Base-by-base conservation (phyloP, 495 filamentous ascomycete genomes). In the Bryoglossum gracile region DNA sequence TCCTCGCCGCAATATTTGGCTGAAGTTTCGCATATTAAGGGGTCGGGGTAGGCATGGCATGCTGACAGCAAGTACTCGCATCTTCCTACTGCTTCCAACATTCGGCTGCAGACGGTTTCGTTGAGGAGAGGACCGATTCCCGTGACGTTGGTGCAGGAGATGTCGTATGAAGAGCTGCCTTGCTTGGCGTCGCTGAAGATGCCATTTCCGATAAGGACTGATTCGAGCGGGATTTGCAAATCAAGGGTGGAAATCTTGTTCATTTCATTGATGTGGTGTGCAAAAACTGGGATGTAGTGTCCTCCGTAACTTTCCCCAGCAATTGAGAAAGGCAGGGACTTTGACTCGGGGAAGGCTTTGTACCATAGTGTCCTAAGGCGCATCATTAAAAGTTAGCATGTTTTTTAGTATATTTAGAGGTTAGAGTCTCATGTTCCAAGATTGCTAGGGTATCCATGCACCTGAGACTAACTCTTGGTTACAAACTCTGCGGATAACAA, bases 221-320 rank as follows among this genome's bases (percentile, higher is more conserved):
- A 85, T 67, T 85, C 76, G 21, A 86, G 72, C 61, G 84, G 85
- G 71, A 86, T 85, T 83, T 86, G 51, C 72, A 73, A 67, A 82
- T 84, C 76, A 82, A 81, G 73, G 82, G 81, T 36, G 74, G 75
- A 30, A 84, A 72, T 32, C 33, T 30, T 45, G 41, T 51, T 51
- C 49, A 51, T 51, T 25, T 51, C 40, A 28, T 46, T 51, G 50
- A 86, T 86, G 67, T 87, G 82, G 1, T 76, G 73, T 34, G 81
- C 73, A 53, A 86, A 85, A 19, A 82, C 78, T 3, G 83, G 83
- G 48, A 85, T 83, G 61, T 86, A 87, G 64, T 86, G 83, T 33
- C 83, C 83, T 55, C 77, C 83, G 54, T 86, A 87, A 9, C 82
- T 85, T 62, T 87, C 83, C 47, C 83, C 83, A 36, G 82, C 75